phyloP scores from a whole-genome alignment of 2,329 filamentous ascomycete species.

The Blastomyces percursus region DNA sequence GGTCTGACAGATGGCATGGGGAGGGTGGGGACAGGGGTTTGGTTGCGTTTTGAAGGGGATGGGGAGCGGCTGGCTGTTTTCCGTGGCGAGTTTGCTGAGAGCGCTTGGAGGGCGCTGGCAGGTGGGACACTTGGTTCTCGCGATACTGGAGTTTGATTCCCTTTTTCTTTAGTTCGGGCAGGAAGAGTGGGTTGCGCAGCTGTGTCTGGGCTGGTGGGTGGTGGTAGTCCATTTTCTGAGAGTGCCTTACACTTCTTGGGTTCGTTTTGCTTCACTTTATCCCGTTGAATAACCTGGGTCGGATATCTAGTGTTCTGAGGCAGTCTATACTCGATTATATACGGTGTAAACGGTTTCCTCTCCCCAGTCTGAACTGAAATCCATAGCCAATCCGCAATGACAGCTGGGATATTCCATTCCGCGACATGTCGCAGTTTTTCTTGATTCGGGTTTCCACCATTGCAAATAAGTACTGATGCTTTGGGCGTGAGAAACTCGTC shows the following conservation, averaged over 20 bases:
- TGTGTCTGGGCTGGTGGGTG: neutral
- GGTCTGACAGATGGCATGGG: neutral
- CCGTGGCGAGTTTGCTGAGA: slow-evolving; percentile 13
- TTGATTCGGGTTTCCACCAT: slow-evolving; percentile 37
- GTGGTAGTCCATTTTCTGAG: neutral
- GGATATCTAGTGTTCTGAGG: slow-evolving; percentile 16
- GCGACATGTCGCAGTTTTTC: slow-evolving; percentile 72
- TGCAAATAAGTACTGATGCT: slow-evolving; percentile 69
- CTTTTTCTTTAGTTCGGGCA: neutral
- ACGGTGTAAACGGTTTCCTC: slow-evolving; percentile 40
- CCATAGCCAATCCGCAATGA: slow-evolving; percentile 75
- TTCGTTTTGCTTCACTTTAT: neutral
- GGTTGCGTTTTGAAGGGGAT: slow-evolving; percentile 15
- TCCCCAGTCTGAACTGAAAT: slow-evolving; percentile 53
- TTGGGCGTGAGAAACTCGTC: slow-evolving; percentile 62
- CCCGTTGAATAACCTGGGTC: slow-evolving; percentile 6
- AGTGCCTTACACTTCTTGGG: neutral
- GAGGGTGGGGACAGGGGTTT: neutral
- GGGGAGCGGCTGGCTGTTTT: slow-evolving; percentile 16
- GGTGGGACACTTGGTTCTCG: neutral
- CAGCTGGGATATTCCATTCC: slow-evolving; percentile 67
- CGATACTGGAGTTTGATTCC: neutral
- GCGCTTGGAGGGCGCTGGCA: slow-evolving; percentile 12
- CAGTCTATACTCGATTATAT: slow-evolving; percentile 26
- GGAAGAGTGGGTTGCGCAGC: neutral